Base-by-base conservation (phyloP, 441 rosid genomes). In the Croton setiger region DNA sequence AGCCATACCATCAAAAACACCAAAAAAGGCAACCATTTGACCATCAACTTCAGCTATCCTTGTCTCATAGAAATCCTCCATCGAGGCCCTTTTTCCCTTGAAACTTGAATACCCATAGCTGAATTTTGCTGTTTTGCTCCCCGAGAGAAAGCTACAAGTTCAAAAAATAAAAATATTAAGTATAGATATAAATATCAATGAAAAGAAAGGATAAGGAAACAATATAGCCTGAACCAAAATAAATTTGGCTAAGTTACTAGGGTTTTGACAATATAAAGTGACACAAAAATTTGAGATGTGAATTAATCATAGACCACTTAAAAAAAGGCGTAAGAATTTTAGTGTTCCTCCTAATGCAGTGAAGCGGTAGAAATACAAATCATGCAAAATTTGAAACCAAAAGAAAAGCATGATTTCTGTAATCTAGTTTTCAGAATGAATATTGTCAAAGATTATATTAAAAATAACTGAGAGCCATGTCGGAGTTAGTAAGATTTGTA, bases 1-100 rank as follows among this genome's bases (percentile, higher is more conserved):
- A 53, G 60, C n/a, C 54, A 64, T 85, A 91, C 97, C 97, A 76
- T 92, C 97, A 65, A 86, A 92, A 74, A 92, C 97, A 67, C 89
- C 96, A 64, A 92, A 92, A 74, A 89, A 87, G 60, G 92, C 98
- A 85, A 92, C 96, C 87, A 84, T 87, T 77, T 92, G 88, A 67
- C 94, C 98, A 76, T 83, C 81, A 72, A 92, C 84, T 69, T 84
- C 91, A 74, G 87, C 85, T 56, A 92, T 82, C 64, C 90, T 87
- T 14, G 96, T 89, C 75, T 89, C 98, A 36, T 82, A 89, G 63
- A 83, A 92, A 73, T 92, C 98, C 75, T 89, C 92, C 98, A 92
- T 92, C 23, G 94, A 85, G 73, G 94, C 61, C 73, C 98, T 78
- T 81, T 88, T 92, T 12, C 94, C 98, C 64, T 83, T 86, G 56